Evolutionary conservation across 2,329 filamentous ascomycete genomes (phyloP).

Genomic region (Uncinocarpus reesii): DNA sequence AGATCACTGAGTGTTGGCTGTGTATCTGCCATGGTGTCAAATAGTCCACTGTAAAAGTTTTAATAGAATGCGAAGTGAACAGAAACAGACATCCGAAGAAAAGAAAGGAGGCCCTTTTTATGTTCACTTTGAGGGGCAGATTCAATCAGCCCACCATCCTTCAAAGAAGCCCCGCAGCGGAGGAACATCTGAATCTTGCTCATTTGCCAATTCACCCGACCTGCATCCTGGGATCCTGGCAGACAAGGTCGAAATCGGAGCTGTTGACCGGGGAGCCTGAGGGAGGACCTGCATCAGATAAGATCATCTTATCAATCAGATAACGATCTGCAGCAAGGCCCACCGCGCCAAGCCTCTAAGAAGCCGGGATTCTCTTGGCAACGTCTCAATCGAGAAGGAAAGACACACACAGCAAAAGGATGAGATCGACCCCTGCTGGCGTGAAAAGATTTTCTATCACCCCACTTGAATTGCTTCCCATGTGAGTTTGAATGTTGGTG

Average conservation of each 20-base stretch:
- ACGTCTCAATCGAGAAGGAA: not conserved
- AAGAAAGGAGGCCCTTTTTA: not conserved
- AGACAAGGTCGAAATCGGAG: not conserved
- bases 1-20: slow-evolving; percentile 13
- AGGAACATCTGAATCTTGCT: not conserved
- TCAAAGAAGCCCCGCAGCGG: not conserved
- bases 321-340: not conserved
- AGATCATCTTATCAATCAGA: slow-evolving; percentile 13
- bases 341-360: not conserved
- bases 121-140: not conserved
- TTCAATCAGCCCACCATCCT: not conserved
- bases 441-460: not conserved
- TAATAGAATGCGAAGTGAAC: not conserved
- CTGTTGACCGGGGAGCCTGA: not conserved
- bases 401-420: not conserved
- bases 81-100: not conserved
- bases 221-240: not conserved
- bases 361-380: not conserved
- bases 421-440: not conserved
- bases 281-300: not conserved
- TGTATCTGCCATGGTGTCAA: slow-evolving; percentile 7
- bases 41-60: not conserved
- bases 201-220: not conserved
- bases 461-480: not conserved
- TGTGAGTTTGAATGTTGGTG: not conserved